Evolutionary conservation across 1,284 basidiomycete genomes (phyloP), one percentile per base, ranked within the genome.

Genomic region (Puccinia coronata): DNA sequence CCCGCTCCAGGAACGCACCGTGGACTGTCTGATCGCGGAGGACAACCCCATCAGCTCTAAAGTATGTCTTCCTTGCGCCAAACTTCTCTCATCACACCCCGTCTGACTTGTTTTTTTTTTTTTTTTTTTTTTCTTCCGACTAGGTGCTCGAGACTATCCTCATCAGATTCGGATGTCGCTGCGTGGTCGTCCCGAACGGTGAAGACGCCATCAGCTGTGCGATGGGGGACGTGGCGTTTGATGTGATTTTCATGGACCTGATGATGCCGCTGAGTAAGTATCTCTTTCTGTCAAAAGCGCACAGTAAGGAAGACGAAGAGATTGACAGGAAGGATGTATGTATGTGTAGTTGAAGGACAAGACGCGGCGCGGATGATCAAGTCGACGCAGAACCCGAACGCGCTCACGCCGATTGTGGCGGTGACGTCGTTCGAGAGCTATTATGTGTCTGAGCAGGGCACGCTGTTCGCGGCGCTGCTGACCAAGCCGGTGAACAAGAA

Each of bases 151-250:
- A 98, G 87, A 97, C 94, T 0, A 87, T 98, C 69, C 89, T 99
- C 72, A 92, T 92, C 82, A 91, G 95, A 61, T 90, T 98, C 83
- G 96, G 96, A 0, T 98, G 95, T 87, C 91, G 95, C 25, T 95
- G 94, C 86, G 92, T 97, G 1, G 92, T 96, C 8, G 96, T 98
- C 28, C 91, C 93, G 74, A 95, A 99, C 87, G 97, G 96, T 18
- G 95, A 95, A 6, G 95, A 97, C 86, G 96, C 96, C 31, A 92
- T 98, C 83, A 95, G 95, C 83, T 92, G 96, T 82, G 96, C 96
- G 14, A 96, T 98, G 91, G 94, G 95, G 71, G 95, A 95, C 86
- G 95, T 96, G 87, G 87, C 87, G 2, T 89, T 88, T 81, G 88
- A 89, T 82, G 86, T 88, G 5, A 88, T 89, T 82, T 87, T 88